These are phyloP conservation scores for Teratosphaeriaceae sp. DNA, from an alignment of 2,329 filamentous ascomycete species.

Conservation along the genomic window DNA sequence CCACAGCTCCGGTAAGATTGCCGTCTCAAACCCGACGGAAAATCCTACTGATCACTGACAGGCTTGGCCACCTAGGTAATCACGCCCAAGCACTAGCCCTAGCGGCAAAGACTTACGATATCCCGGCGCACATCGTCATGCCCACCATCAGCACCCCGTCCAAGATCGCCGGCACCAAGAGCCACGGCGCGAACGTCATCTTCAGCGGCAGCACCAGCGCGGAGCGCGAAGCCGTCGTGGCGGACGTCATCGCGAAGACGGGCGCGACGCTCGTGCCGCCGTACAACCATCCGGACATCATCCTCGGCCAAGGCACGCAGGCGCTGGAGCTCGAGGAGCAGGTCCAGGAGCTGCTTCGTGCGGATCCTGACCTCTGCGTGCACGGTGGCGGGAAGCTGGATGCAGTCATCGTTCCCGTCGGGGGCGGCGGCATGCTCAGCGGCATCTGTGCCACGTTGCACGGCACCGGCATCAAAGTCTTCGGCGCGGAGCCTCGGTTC, in stretches of 20 bases:
- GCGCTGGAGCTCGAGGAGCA: constrained; percentile 77
- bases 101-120: constrained; percentile 64
- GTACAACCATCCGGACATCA: constrained; percentile 87
- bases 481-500: constrained; percentile 78
- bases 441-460: constrained; percentile 73
- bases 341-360: constrained; percentile 48
- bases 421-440: constrained; percentile 81
- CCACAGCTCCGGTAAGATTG: constrained; percentile 69
- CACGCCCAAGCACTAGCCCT: constrained; percentile 90
- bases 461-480: constrained; percentile 67
- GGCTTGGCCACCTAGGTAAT: constrained; percentile 74
- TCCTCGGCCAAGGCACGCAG: constrained; percentile 87
- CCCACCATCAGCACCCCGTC: constrained; percentile 74
- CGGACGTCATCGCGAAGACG: constrained; percentile 61
- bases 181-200: constrained; percentile 69
- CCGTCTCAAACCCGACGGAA: too few relatives aligned
- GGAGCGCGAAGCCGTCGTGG: constrained; percentile 74
- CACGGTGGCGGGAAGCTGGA: constrained; percentile 29
- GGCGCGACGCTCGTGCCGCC: constrained; percentile 77
- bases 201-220: constrained; percentile 75
- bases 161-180: constrained; percentile 76
- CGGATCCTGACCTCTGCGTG: constrained; percentile 24
- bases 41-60: too few relatives aligned
- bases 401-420: constrained; percentile 69
- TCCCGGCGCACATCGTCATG: constrained; percentile 89